Conservation (phyloP, 192 early-diverging fungal genomes). For the Borealophlyctis nickersoniae region DNA sequence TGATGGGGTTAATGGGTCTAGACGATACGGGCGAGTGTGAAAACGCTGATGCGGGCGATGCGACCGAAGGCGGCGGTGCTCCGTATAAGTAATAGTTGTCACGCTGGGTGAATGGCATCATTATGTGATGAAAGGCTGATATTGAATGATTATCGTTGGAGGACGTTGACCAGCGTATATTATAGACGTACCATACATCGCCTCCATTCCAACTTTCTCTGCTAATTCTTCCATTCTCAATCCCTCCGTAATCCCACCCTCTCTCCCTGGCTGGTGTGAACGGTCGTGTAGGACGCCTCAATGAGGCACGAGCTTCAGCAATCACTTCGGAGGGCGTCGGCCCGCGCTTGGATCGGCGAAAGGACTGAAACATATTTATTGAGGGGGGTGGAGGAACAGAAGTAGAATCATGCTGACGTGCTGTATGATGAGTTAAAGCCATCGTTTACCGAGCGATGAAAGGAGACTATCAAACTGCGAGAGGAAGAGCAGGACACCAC, state of each 20-base stretch:
- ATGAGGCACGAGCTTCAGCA: conserved; percentile 38
- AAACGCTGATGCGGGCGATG: too few species aligned
- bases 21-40: too few species aligned
- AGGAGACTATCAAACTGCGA: too few species aligned
- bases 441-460: too few species aligned
- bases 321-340: conserved; percentile 28
- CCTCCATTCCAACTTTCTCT: neutral
- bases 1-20: too few species aligned
- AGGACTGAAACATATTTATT: too few species aligned
- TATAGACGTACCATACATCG: neutral
- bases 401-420: too few species aligned
- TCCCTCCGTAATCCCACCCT: neutral
- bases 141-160: neutral
- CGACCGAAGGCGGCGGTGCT: conserved; percentile 2
- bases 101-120: neutral
- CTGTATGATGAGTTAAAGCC: too few species aligned
- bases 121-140: neutral
- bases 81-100: conserved; percentile 5
- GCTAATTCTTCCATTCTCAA: neutral
- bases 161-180: conserved; percentile 1
- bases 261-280: conserved; percentile 34
- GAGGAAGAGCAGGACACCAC: too few species aligned
- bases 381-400: too few species aligned
- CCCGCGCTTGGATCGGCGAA: too few species aligned
- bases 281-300: conserved; percentile 39